A percentile compares a stretch with the other conserved stretches of the same genome.
These are phyloP conservation scores for Daucus carota DNA, from an alignment of 129 eudicot species.

Conservation along the genomic window DH1_v3.0 NC_030384.2:29545501-29546000, in stretches of 20 bases:
- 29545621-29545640: conserved; percentile 88
- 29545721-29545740: conserved; percentile 82
- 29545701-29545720: conserved; percentile 78
- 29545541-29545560: conserved; percentile 36
- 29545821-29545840: neutral
- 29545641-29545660: conserved; percentile 70
- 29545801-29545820: neutral
- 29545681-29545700: conserved; percentile 48
- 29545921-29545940: neutral
- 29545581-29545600: conserved; percentile 32
- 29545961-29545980: neutral
- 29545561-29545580: conserved; percentile 29
- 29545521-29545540: conserved; percentile 71
- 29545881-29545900: neutral
- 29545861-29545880: neutral
- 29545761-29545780: neutral
- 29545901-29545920: neutral
- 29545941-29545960: neutral
- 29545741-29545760: conserved; percentile 89
- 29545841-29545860: neutral
- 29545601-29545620: conserved; percentile 48
- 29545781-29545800: neutral
- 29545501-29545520: conserved; percentile 83
- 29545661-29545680: conserved; percentile 78
- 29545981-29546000: neutral